Conservation (phyloP, 164 flowering plant species). For the Vitis rupestris region DNA sequence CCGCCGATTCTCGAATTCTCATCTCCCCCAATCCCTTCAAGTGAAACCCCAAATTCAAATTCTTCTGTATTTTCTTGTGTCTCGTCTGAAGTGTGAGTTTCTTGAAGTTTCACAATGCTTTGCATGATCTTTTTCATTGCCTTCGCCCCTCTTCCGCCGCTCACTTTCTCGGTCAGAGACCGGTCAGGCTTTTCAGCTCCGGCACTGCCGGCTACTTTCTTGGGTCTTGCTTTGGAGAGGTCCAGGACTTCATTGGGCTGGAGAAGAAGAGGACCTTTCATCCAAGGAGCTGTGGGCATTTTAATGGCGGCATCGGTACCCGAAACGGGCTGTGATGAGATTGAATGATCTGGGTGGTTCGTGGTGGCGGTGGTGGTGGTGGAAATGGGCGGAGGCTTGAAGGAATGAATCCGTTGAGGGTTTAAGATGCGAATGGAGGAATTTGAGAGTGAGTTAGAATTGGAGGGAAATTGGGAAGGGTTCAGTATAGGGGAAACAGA, state of each 20-base stretch:
- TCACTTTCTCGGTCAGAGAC: constrained; percentile 45
- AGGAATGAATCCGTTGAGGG: background rate
- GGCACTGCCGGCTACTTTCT: constrained; percentile 7
- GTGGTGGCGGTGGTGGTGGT: constrained; percentile 8
- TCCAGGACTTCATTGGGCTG: constrained; percentile 50
- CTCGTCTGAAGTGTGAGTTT: constrained; percentile 2
- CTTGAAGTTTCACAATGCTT: constrained; percentile 52
- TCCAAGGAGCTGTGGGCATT: constrained; percentile 91
- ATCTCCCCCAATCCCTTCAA: constrained; percentile 21
- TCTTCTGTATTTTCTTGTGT: constrained; percentile 9
- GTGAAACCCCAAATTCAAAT: constrained; percentile 28
- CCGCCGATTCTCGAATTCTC: constrained; percentile 14
- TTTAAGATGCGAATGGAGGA: constrained; percentile 11
- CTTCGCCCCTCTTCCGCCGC: constrained; percentile 61
- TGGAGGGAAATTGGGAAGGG: background rate
- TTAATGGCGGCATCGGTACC: constrained; percentile 23
- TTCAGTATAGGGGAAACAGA: constrained; percentile 10
- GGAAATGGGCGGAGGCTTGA: background rate
- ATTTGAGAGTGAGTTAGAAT: background rate
- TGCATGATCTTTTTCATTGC: constrained; percentile 50
- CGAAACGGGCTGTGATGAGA: constrained; percentile 14
- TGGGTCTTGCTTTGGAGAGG: constrained; percentile 27
- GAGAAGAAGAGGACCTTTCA: constrained; percentile 57
- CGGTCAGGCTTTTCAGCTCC: constrained; percentile 20
- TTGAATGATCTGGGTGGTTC: constrained; percentile 6